Conservation (phyloP, 208 protist species). For the Trypanosoma melophagium region DNA sequence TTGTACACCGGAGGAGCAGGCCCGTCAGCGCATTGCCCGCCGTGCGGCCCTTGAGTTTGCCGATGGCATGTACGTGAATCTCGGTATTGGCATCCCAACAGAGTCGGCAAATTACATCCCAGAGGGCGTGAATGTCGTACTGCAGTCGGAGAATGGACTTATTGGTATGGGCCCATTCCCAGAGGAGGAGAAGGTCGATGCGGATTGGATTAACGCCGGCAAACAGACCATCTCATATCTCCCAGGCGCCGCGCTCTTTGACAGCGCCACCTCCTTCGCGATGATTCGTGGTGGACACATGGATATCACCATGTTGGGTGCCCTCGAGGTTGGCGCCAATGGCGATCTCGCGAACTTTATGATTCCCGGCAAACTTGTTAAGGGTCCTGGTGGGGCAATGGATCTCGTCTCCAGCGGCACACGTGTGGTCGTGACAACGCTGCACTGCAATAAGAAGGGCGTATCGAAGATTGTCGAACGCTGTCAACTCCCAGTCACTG, state of each 20-base stretch:
- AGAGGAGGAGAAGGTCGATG: constrained; percentile 60
- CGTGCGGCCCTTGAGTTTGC: constrained; percentile 91
- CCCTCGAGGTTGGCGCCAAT: constrained; percentile 91
- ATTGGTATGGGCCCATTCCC: constrained; percentile 91
- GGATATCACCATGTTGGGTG: constrained; percentile 96
- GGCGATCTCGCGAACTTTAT: constrained; percentile 98
- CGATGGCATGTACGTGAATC: constrained; percentile 93
- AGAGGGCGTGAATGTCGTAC: constrained; percentile 65
- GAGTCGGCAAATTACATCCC: constrained; percentile 83
- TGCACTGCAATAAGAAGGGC: constrained; percentile 95
- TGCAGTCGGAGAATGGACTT: constrained; percentile 90
- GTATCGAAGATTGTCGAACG: constrained; percentile 92
- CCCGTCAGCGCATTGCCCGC: constrained; percentile 81
- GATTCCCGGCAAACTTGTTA: constrained; percentile 97
- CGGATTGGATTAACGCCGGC: constrained; percentile 94
- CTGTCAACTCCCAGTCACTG: constrained; percentile 94
- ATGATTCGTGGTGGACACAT: constrained; percentile 98
- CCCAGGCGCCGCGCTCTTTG: constrained; percentile 93
- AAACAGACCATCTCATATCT: constrained; percentile 95
- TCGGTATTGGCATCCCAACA: constrained; percentile 95
- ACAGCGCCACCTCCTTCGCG: constrained; percentile 92
- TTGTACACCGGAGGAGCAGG: constrained; percentile 18
- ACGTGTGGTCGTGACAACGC: constrained; percentile 96
- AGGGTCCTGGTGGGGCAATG: constrained; percentile 97
- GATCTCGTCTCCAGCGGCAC: constrained; percentile 93